Percentiles rank a stretch among this genome's conserved stretches.
These are phyloP conservation scores for Prinsepia uniflora DNA, from an alignment of 306 rosid species.

Conservation along the genomic window DNA sequence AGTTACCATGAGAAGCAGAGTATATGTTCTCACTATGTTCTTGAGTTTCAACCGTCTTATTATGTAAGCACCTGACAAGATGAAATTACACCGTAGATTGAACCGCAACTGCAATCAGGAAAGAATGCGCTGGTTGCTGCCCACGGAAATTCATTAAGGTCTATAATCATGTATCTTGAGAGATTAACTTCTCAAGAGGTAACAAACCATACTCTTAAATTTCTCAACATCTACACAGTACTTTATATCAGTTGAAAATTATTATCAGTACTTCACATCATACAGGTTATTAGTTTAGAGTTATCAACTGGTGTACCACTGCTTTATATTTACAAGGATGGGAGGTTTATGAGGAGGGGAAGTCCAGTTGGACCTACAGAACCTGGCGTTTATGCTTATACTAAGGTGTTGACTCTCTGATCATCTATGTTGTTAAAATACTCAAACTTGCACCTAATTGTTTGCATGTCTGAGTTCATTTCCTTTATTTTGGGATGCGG, in stretches of 20 bases:
- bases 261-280: conserved; percentile 3
- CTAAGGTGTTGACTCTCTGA: conserved; percentile 43
- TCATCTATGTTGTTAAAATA: neutral
- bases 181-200: conserved; percentile 78
- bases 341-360: conserved; percentile 62
- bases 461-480: neutral
- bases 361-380: conserved; percentile 68
- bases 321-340: conserved; percentile 69
- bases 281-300: conserved; percentile 70
- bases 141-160: conserved; percentile 78
- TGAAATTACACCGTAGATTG: conserved; percentile 51
- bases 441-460: neutral
- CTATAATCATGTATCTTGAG: conserved; percentile 77
- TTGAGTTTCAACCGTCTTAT: neutral
- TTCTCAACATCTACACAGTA: neutral
- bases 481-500: neutral
- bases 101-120: conserved; percentile 65
- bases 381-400: conserved; percentile 76
- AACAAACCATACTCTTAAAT: conserved; percentile 3
- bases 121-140: conserved; percentile 76
- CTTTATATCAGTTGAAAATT: neutral
- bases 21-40: neutral
- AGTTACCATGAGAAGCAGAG: neutral
- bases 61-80: conserved; percentile 13
- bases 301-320: conserved; percentile 75